These are phyloP conservation scores for Globisporangium okanoganense DNA, from an alignment of 352 stramenopile species.

Conservation along the genomic window DNA sequence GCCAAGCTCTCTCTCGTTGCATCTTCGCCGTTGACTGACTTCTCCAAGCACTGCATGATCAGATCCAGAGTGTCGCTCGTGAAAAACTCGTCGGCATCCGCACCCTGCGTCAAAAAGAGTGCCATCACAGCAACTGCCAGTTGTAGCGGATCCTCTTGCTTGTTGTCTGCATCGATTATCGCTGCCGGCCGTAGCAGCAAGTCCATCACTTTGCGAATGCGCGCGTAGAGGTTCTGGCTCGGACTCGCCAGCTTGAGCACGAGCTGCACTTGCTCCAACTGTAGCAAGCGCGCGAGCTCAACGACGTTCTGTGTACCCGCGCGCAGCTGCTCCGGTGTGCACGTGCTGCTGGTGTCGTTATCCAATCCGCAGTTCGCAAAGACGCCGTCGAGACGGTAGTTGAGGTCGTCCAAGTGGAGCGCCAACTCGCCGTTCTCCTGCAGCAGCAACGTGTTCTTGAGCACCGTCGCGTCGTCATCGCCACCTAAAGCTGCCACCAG, in stretches of 20 bases:
- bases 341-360: constrained; percentile 2
- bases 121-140: constrained; percentile 34
- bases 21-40: too few species aligned
- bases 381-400: constrained; percentile 60
- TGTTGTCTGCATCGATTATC: neutral
- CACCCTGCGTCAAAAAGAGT: constrained; percentile 32
- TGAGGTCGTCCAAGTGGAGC: constrained; percentile 46
- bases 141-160: constrained; percentile 7
- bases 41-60: constrained; percentile 15
- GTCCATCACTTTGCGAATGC: constrained; percentile 33
- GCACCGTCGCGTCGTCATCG: constrained; percentile 4
- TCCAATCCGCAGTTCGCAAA: constrained; percentile 12
- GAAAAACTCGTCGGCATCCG: constrained; percentile 31
- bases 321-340: neutral
- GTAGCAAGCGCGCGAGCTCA: constrained; percentile 34
- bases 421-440: constrained; percentile 55
- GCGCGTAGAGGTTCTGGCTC: constrained; percentile 16
- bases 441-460: constrained; percentile 55
- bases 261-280: constrained; percentile 27
- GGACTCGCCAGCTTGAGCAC: constrained; percentile 28
- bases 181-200: constrained; percentile 7
- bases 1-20: too few species aligned
- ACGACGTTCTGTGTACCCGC: constrained; percentile 29
- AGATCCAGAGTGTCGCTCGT: constrained; percentile 28
- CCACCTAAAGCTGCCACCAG: neutral